Base-by-base conservation (phyloP, 2,329 filamentous ascomycete species). In the Pseudophaeomoniella oleicola region DNA sequence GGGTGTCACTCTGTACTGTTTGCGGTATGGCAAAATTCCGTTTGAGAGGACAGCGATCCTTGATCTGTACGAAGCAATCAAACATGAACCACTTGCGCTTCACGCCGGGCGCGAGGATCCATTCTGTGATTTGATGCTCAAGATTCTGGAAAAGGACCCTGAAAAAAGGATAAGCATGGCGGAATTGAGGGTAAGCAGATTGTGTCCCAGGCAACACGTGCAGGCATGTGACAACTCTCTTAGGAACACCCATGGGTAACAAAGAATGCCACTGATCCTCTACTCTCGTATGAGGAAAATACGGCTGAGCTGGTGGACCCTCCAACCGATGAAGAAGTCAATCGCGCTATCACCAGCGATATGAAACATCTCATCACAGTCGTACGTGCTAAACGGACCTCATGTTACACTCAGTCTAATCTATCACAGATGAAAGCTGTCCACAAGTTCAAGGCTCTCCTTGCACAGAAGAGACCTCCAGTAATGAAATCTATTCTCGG, bases 211-310 rank as follows among this genome's bases (percentile, higher is more conserved):
- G n/a, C n/a, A n/a, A n/a, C n/a, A n/a, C n/a, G n/a, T n/a, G n/a
- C n/a, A n/a, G n/a, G n/a, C n/a, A n/a, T n/a, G n/a, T n/a, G n/a
- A n/a, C n/a, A n/a, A n/a, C n/a, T n/a, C n/a, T 34, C 37, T 16
- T 42, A 94, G 88, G 72, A 79, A 48, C 90, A 98, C 53, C 75
- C 85, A 0, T 98, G 90, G 90, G 85, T 98, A 11, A 96, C 88
- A 4, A 81, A 75, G 50, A 60, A 72, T 38, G 87, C 85, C 11
- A 70, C 64, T 5, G 88, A 96, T 55, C 75, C 75, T 42, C 64
- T 98, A 11, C 67, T 96, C 10, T 74, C 84, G 5, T 71, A 74
- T 32, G 81, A 86, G 44, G 87, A 94, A 51, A 98, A 98, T 48
- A 92, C 83, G 31, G 73, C 79, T 9, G 71, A 86, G 44, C 63